Conservation (phyloP, 2,329 filamentous ascomycete species). For the Epichloe hybrida region DNA sequence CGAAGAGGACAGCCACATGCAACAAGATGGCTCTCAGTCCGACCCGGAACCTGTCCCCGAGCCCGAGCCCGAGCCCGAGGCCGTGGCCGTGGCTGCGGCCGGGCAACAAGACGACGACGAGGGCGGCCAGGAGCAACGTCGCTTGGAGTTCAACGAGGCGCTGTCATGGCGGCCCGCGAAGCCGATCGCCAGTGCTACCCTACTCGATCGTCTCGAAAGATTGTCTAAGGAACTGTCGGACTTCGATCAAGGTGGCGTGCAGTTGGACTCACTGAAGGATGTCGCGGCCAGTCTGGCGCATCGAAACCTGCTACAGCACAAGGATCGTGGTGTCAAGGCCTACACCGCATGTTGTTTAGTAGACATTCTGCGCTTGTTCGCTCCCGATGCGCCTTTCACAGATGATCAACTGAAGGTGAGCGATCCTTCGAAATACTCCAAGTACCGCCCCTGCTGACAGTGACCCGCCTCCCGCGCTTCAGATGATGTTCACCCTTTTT, state of each 20-base stretch:
- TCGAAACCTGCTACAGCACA: slow-evolving; percentile 73
- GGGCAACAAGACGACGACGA: slow-evolving; percentile 5
- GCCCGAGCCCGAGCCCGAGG: slow-evolving; percentile 1
- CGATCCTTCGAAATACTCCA: slow-evolving; percentile 7
- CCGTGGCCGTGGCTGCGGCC: background rate
- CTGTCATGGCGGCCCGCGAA: slow-evolving; percentile 87
- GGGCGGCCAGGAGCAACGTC: slow-evolving; percentile 12
- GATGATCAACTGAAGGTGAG: slow-evolving; percentile 74
- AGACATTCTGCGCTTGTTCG: slow-evolving; percentile 83
- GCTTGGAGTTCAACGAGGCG: slow-evolving; percentile 68
- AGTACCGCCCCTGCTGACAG: slow-evolving; percentile 5
- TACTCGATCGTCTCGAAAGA: slow-evolving; percentile 67
- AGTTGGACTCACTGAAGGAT: slow-evolving; percentile 68
- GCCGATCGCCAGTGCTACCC: slow-evolving; percentile 69
- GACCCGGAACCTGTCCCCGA: slow-evolving; percentile 2
- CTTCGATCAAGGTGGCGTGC: slow-evolving; percentile 75
- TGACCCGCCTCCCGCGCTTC: background rate
- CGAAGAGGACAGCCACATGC: slow-evolving; percentile 13
- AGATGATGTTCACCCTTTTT: slow-evolving; percentile 91
- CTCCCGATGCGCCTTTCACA: slow-evolving; percentile 89
- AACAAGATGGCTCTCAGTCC: slow-evolving; percentile 9
- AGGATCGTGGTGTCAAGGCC: slow-evolving; percentile 85
- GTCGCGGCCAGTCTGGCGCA: slow-evolving; percentile 77
- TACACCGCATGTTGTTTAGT: slow-evolving; percentile 82
- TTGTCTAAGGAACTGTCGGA: slow-evolving; percentile 72